Conservation (phyloP, 768 basidiomycete species). For the Mycena galericulata region DNA sequence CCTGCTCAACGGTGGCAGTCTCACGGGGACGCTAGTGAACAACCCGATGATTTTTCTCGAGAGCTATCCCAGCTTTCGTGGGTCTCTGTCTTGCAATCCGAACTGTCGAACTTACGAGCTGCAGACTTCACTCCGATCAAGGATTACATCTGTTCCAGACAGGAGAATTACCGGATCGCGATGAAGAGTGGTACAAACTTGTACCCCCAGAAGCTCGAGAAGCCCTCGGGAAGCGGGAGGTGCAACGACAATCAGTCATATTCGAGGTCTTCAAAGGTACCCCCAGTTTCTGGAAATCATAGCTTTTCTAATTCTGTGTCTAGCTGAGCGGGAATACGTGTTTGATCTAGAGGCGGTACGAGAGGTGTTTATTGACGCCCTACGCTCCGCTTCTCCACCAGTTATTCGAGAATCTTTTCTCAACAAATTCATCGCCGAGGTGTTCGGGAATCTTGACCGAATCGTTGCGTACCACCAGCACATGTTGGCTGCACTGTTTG, state of each 20-base stretch:
- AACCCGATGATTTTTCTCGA: slow-evolving; percentile 42
- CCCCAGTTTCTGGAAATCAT: background rate
- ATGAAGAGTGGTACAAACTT: slow-evolving; percentile 87
- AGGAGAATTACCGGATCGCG: slow-evolving; percentile 70
- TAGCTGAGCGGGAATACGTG: slow-evolving; percentile 88
- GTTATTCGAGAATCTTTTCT: slow-evolving; percentile 69
- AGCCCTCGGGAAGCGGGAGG: slow-evolving; percentile 79
- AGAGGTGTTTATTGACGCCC: slow-evolving; percentile 81
- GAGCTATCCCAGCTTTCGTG: slow-evolving; percentile 56
- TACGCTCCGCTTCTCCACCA: slow-evolving; percentile 71
- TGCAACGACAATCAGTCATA: slow-evolving; percentile 86
- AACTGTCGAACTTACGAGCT: slow-evolving; percentile 28
- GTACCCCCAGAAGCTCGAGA: slow-evolving; percentile 80
- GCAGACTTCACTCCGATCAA: slow-evolving; percentile 73
- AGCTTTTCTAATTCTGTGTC: background rate
- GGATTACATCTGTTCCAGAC: slow-evolving; percentile 75
- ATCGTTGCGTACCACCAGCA: slow-evolving; percentile 75
- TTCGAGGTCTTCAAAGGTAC: slow-evolving; percentile 84
- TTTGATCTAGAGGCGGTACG: slow-evolving; percentile 78
- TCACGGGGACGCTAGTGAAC: slow-evolving; percentile 42
- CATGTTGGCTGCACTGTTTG: slow-evolving; percentile 80
- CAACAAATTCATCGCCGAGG: slow-evolving; percentile 77
- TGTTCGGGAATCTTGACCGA: slow-evolving; percentile 85
- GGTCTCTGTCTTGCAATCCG: slow-evolving; percentile 37
- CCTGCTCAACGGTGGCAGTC: slow-evolving; percentile 34